Evolutionary conservation across 2,329 filamentous ascomycete genomes (phyloP).

Genomic region (Juglanconis juglandina): DNA sequence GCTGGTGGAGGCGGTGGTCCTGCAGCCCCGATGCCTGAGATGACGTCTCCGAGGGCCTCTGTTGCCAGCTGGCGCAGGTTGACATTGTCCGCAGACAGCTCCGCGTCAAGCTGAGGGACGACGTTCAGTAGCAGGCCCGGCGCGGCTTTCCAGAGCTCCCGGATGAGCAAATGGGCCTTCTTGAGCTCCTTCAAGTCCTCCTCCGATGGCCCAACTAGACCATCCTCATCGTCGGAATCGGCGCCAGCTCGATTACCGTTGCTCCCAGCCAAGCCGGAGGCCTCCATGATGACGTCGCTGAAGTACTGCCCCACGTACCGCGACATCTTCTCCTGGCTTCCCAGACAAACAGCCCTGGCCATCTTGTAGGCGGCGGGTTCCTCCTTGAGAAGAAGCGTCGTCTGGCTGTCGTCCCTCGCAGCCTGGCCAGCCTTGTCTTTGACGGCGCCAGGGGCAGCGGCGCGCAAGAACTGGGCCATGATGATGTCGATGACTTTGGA

Average conservation of each 20-base stretch:
- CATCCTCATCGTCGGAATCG: slow-evolving; percentile 62
- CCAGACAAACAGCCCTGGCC: slow-evolving; percentile 90
- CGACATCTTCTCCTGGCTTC: slow-evolving; percentile 88
- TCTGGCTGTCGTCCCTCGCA: slow-evolving; percentile 70
- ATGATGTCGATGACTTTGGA: slow-evolving; percentile 85
- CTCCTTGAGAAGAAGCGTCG: slow-evolving; percentile 79
- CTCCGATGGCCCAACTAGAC: slow-evolving; percentile 64
- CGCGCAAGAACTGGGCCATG: slow-evolving; percentile 90
- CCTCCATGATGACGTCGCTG: slow-evolving; percentile 91
- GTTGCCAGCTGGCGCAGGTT: slow-evolving; percentile 84
- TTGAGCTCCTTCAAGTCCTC: slow-evolving; percentile 82
- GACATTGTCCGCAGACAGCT: slow-evolving; percentile 85
- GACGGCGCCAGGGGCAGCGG: slow-evolving; percentile 66
- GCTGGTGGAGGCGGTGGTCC: slow-evolving; percentile 71
- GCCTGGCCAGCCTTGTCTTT: slow-evolving; percentile 54
- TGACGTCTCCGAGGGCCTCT: slow-evolving; percentile 92
- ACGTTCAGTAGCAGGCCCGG: slow-evolving; percentile 88
- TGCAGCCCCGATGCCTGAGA: slow-evolving; percentile 87
- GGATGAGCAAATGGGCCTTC: slow-evolving; percentile 84
- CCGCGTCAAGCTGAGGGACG: slow-evolving; percentile 87
- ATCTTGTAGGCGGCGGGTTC: slow-evolving; percentile 93
- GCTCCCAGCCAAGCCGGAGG: slow-evolving; percentile 58
- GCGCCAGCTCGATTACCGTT: slow-evolving; percentile 58
- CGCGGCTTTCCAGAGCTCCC: slow-evolving; percentile 90
- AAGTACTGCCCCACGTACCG: slow-evolving; percentile 95